phyloP scores from a whole-genome alignment of 192 early-diverging fungal genomes.

The Entomortierella lignicola region DNA sequence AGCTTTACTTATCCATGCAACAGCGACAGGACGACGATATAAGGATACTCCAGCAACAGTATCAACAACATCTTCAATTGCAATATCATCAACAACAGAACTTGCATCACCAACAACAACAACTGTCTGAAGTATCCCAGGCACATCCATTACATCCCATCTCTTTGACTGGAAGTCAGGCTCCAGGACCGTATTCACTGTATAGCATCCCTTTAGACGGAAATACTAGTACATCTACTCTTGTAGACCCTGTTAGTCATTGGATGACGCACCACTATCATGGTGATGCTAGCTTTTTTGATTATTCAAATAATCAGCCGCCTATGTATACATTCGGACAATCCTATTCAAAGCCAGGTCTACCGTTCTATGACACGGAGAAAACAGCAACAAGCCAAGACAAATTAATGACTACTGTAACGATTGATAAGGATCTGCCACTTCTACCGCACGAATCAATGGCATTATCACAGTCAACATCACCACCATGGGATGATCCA shows the following conservation, averaged over 20 bases:
- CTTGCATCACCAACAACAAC: neutral
- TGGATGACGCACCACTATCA: slow-evolving; percentile 19
- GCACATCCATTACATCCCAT: neutral
- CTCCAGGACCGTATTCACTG: neutral
- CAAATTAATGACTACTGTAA: too few relatives aligned
- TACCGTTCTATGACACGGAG: neutral
- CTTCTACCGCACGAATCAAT: slow-evolving; percentile 1
- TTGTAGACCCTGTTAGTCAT: slow-evolving; percentile 15
- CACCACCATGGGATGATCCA: neutral
- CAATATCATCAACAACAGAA: neutral
- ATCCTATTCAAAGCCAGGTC: neutral
- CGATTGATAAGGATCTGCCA: slow-evolving; percentile 24
- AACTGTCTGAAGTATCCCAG: neutral
- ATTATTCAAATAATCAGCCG: neutral
- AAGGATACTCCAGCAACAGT: neutral
- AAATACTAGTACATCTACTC: slow-evolving; percentile 16
- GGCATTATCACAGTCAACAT: too few relatives aligned
- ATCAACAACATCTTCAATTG: slow-evolving; percentile 1
- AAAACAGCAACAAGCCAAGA: neutral
- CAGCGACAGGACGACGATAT: neutral
- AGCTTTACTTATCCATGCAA: neutral
- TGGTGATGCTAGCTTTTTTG: neutral
- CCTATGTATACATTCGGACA: neutral
- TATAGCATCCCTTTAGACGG: neutral
- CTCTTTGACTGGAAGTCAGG: neutral